These are phyloP conservation scores for Fusarium sp. DNA, from an alignment of 2,329 filamentous ascomycete genomes.

Conservation along the genomic window DNA sequence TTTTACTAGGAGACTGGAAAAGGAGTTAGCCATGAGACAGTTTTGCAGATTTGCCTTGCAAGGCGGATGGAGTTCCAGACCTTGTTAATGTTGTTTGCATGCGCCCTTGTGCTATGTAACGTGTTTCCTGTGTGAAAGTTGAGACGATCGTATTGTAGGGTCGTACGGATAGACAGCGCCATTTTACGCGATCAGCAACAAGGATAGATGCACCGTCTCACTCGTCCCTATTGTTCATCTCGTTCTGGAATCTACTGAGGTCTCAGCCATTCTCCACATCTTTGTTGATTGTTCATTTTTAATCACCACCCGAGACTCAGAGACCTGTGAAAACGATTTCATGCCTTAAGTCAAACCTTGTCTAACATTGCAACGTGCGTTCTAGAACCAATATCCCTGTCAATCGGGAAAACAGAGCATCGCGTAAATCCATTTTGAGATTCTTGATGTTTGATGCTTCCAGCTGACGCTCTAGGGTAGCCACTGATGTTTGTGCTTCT, in stretches of 20 bases:
- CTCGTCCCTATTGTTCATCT: background rate
- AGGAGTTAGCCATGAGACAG: background rate
- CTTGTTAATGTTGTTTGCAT: background rate
- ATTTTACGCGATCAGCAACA: slow-evolving; percentile 16
- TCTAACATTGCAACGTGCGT: background rate
- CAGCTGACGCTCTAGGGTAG: slow-evolving; percentile 2
- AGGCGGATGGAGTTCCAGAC: background rate
- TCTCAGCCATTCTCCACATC: slow-evolving; percentile 6
- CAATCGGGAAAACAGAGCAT: background rate
- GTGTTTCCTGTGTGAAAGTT: background rate
- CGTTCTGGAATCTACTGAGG: background rate
- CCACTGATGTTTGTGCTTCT: background rate
- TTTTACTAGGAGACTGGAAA: slow-evolving; percentile 17
- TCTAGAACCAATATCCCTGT: background rate
- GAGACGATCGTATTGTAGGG: background rate
- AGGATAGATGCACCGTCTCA: slow-evolving; percentile 14
- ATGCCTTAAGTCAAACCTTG: background rate
- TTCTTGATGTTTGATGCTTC: background rate
- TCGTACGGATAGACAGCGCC: background rate
- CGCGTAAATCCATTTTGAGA: background rate
- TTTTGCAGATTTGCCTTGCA: background rate
- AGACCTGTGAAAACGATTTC: background rate
- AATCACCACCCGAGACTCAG: background rate
- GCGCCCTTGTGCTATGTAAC: background rate
- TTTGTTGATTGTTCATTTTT: background rate